Evolutionary conservation across 2,329 filamentous ascomycete genomes (phyloP).

Genomic region (Penicillium janthinellum): DNA sequence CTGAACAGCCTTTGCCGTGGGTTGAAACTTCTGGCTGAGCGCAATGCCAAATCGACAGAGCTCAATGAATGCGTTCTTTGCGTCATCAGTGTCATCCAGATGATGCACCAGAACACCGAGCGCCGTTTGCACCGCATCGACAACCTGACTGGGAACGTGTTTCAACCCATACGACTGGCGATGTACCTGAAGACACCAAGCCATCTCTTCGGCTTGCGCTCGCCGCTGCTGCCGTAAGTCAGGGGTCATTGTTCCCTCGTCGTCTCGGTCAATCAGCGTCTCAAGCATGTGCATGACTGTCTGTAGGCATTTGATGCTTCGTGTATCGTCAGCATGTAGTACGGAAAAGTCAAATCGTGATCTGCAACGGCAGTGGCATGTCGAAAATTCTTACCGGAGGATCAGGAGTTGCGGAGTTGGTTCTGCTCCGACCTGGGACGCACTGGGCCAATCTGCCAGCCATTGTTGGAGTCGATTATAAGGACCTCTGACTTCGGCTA

Average conservation of each 20-base stretch:
- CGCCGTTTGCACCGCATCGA: constrained; percentile 27
- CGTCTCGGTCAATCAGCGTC: constrained; percentile 24
- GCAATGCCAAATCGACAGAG: constrained; percentile 30
- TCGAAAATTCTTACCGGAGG: constrained; percentile 30
- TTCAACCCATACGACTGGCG: constrained; percentile 33
- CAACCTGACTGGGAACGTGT: constrained; percentile 33
- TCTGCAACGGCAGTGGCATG: no score
- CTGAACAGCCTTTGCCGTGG: constrained; percentile 25
- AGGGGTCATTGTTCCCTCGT: constrained; percentile 9
- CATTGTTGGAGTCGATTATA: constrained; percentile 29
- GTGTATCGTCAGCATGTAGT: constrained; percentile 11
- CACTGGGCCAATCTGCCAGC: constrained; percentile 24
- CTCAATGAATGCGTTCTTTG: constrained; percentile 29
- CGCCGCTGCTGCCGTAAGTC: constrained; percentile 16
- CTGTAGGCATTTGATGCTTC: constrained; percentile 34
- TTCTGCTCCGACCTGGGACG: constrained; percentile 18
- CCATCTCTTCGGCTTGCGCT: constrained; percentile 30
- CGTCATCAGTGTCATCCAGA: constrained; percentile 25
- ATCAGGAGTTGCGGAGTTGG: constrained; percentile 32
- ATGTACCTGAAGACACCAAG: constrained; percentile 30
- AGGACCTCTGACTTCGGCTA: constrained; percentile 19
- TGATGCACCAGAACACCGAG: constrained; percentile 25
- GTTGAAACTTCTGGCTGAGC: constrained; percentile 29
- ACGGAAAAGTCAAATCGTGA: neutral
- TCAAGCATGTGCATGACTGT: constrained; percentile 30